Percentiles rank a stretch among this genome's conserved stretches.
Conservation (phyloP, 1,139 yeast genomes). For the Blastobotrys malaysiensis region DNA sequence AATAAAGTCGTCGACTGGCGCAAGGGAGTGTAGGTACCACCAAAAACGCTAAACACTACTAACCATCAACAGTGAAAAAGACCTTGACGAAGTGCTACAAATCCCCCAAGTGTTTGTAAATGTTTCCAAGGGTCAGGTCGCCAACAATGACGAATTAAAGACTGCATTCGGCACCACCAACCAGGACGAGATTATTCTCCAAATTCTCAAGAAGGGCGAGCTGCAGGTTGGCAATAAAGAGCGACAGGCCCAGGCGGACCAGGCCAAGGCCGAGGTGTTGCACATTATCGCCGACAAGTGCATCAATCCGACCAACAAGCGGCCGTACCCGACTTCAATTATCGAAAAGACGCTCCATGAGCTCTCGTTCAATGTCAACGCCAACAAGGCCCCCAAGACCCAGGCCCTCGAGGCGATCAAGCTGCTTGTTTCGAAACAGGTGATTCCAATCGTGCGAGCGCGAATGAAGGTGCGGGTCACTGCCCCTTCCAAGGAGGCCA, state of each 20-base stretch:
- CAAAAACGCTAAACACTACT: neutral
- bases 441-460: conserved; percentile 91
- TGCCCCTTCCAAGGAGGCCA: conserved; percentile 44
- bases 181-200: conserved; percentile 65
- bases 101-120: conserved; percentile 91
- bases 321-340: conserved; percentile 92
- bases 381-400: conserved; percentile 75
- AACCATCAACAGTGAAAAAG: conserved; percentile 53
- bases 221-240: conserved; percentile 93
- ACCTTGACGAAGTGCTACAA: conserved; percentile 90
- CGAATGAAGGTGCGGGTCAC: conserved; percentile 75
- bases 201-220: conserved; percentile 85
- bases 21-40: conserved; percentile 39
- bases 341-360: conserved; percentile 81
- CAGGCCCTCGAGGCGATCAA: conserved; percentile 93
- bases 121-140: conserved; percentile 93
- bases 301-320: conserved; percentile 81
- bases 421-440: conserved; percentile 65
- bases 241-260: conserved; percentile 67
- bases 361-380: conserved; percentile 71
- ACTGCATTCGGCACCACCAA: conserved; percentile 73
- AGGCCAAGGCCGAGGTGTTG: conserved; percentile 76
- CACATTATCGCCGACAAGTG: conserved; percentile 85
- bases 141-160: conserved; percentile 77
- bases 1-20: conserved; percentile 97